Conservation (phyloP, 805 yeast species). For the Sugiyamaella smithiae region DNA sequence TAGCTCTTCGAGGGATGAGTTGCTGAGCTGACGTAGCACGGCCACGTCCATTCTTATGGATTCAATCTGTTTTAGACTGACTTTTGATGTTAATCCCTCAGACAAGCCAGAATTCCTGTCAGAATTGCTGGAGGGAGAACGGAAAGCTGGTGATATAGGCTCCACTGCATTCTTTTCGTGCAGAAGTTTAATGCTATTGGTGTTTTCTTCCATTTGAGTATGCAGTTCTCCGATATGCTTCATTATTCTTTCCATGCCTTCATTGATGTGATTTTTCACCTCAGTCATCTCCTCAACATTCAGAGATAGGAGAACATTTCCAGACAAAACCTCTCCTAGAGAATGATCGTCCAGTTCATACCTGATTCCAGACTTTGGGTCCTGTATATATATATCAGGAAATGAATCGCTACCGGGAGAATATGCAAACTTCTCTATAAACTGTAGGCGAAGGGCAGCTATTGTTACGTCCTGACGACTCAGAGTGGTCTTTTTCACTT, state of each 20-base stretch:
- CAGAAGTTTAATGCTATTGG: constrained; percentile 22
- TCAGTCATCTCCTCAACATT: constrained; percentile 46
- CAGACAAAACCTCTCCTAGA: constrained; percentile 56
- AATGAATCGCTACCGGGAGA: constrained; percentile 61
- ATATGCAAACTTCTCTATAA: constrained; percentile 84
- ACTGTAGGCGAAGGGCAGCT: constrained; percentile 50
- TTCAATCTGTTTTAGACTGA: constrained; percentile 16
- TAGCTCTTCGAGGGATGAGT: constrained; percentile 19
- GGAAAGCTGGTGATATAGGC: not conserved
- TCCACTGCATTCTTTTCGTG: constrained; percentile 14
- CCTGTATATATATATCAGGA: constrained; percentile 76
- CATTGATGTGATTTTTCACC: constrained; percentile 31
- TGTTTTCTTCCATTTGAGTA: constrained; percentile 25
- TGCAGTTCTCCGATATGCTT: constrained; percentile 29
- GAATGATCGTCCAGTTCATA: constrained; percentile 78
- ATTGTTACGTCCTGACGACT: constrained; percentile 37
- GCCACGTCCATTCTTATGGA: constrained; percentile 26
- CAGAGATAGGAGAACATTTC: constrained; percentile 55
- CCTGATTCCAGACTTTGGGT: constrained; percentile 53
- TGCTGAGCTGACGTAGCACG: constrained; percentile 25
- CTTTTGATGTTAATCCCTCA: not conserved
- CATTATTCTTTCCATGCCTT: constrained; percentile 24
- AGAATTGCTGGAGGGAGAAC: not conserved
- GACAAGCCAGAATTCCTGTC: constrained; percentile 3
- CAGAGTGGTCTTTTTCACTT: constrained; percentile 31